phyloP scores from a whole-genome alignment of 1,139 yeast species.

The Hansenula lynferdii region DNA sequence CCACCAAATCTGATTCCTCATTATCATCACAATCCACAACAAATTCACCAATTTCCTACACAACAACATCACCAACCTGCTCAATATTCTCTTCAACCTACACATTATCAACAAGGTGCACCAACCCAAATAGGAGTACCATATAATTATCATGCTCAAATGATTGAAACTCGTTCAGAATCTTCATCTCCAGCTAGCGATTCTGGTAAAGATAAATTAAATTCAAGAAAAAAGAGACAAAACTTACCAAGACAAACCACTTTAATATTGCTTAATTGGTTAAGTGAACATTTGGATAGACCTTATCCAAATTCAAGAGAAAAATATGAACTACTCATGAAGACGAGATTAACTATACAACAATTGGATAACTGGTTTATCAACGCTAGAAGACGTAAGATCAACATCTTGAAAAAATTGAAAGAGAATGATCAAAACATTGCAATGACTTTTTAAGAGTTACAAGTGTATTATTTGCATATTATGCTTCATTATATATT shows the following conservation, averaged over 20 bases:
- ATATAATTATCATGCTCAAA: too few species aligned
- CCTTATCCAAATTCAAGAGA: slow-evolving; percentile 87
- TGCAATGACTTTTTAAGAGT: slow-evolving; percentile 18
- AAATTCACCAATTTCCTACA: slow-evolving; percentile 3
- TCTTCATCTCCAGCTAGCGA: too few species aligned
- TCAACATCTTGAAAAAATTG: slow-evolving; percentile 40
- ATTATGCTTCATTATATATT: too few species aligned
- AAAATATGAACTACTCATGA: slow-evolving; percentile 63
- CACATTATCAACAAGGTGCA: background rate
- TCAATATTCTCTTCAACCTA: background rate
- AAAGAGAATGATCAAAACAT: slow-evolving; percentile 22
- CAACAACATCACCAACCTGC: background rate
- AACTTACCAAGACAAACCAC: slow-evolving; percentile 84
- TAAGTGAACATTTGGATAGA: slow-evolving; percentile 70
- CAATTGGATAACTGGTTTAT: slow-evolving; percentile 89
- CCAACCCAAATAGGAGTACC: background rate
- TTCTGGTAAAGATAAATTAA: slow-evolving; percentile 7
- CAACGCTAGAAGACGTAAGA: slow-evolving; percentile 77
- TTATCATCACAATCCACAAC: slow-evolving; percentile 1
- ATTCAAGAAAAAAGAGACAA: slow-evolving; percentile 41
- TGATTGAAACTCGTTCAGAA: too few species aligned
- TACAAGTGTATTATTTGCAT: too few species aligned
- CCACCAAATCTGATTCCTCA: slow-evolving; percentile 3
- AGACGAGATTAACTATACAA: slow-evolving; percentile 77
- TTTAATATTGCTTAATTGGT: slow-evolving; percentile 65